Base-by-base conservation (phyloP, 177 flowering plant species). In the Vitis hybrid region DNA sequence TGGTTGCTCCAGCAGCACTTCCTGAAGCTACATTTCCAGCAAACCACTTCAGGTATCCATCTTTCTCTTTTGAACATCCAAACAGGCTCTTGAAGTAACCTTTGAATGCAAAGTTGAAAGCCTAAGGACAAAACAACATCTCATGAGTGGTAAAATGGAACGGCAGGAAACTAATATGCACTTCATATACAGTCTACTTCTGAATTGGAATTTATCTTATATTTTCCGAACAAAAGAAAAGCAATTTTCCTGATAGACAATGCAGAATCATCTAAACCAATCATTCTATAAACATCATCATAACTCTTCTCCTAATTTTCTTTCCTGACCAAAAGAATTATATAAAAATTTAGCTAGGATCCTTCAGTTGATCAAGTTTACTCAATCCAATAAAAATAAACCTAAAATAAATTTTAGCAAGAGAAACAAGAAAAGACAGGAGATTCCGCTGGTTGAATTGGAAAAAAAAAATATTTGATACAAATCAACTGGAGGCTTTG, bases 1-100 rank as follows among this genome's bases (percentile, higher is more conserved):
- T 94, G 11, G 89, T 88, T 67, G 99, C 98, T 71, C 98, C 99
- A 66, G 99, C 99, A 72, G 97, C 97, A 84, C 99, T 91, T 26
- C 99, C 99, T 19, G 97, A 89, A 69, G 98, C 98, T 45, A 96
- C 83, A 79, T 96, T 96, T 66, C 97, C 97, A 48, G 85, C 88
- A 80, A 96, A 87, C 92, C 91, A 88, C 81, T 88, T 91, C 1
- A 85, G 3, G 72, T 93, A 89, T 21, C 98, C 99, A 81, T 96
- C 97, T 77, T 81, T 95, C 83, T 94, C 99, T 83, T 89, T 92
- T 56, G 98, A 91, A 70, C 78, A 56, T 54, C 93, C 97, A 82
- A 94, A 83, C 60, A 83, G 30, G 72, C 79, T 79, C 77, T 86
- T 90, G 84, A 89, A 96, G 85, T 94, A 91, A 72, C 92, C 99